phyloP scores from a whole-genome alignment of 2,329 filamentous ascomycete genomes.

The Xylaria sp. region DNA sequence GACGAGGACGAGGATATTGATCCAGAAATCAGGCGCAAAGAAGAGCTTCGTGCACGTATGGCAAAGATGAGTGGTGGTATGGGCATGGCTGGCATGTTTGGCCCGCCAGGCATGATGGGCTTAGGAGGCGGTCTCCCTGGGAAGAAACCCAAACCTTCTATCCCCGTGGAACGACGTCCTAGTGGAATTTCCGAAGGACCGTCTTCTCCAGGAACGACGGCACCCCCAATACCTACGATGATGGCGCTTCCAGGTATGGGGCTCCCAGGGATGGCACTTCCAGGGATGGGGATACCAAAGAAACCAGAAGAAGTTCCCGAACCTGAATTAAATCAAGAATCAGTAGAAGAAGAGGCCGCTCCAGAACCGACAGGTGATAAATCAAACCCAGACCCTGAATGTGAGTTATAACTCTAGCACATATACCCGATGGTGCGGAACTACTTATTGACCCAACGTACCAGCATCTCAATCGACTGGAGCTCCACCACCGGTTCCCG shows the following conservation, averaged over 20 bases:
- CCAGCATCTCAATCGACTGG: conserved; percentile 48
- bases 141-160: conserved; percentile 67
- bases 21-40: conserved; percentile 83
- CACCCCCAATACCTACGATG: conserved; percentile 67
- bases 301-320: conserved; percentile 57
- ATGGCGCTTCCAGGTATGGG: conserved; percentile 80
- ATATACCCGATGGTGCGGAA: conserved; percentile 31
- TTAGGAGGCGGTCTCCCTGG: conserved; percentile 61
- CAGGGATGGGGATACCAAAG: conserved; percentile 67
- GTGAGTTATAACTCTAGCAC: conserved; percentile 44
- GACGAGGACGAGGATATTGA: conserved; percentile 84
- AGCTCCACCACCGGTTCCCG: conserved; percentile 60
- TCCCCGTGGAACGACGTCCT: conserved; percentile 54
- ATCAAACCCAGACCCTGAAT: conserved; percentile 41
- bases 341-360: conserved; percentile 51
- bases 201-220: conserved; percentile 56
- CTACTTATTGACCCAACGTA: conserved; percentile 43
- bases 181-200: conserved; percentile 58
- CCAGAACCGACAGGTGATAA: conserved; percentile 47
- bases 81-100: conserved; percentile 89
- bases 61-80: conserved; percentile 98
- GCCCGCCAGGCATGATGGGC: conserved; percentile 74
- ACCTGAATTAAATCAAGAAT: conserved; percentile 63
- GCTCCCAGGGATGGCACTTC: conserved; percentile 45
- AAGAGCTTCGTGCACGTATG: conserved; percentile 94